Base-by-base conservation (phyloP, 2,329 filamentous ascomycete genomes). In the Scytalidium lignicola region DNA sequence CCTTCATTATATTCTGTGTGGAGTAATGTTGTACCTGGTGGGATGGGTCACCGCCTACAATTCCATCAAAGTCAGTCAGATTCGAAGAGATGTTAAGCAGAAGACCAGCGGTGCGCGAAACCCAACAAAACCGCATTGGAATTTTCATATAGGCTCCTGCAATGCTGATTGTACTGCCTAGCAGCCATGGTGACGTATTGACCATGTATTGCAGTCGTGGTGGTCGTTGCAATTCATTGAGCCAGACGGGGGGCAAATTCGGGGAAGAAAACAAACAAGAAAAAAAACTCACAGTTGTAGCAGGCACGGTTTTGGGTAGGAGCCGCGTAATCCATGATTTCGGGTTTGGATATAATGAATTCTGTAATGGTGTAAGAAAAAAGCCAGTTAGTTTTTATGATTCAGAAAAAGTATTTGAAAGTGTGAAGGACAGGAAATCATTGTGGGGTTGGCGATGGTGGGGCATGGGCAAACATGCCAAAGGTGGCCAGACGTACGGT, bases 41-140 rank as follows among this genome's bases (percentile, higher is more conserved):
- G 62, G 79, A 80, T 58, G 79, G 76, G 68, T 85, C 82, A 70
- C 85, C 85, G 74, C 86, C 86, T 89, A 69, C 45, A 55, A 48
- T 51, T 62, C 52, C 50, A 53, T 6, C n/a, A 26, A 26, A 50
- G 32, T 37, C 15, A 37, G 53, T 61, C 53, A 63, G 58, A 51
- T 37, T 32, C n/a, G 45, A 29, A 44, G 18, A 32, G 43, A 32
- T 45, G 17, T 52, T 47, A 53, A 57, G 49, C 21, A 37, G 47
- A 53, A 46, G 20, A 13, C 29, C 10, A 39, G 19, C 37, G 40
- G 47, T 48, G 43, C 43, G 26, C 37, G 45, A 13, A 37, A 10
- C 42, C 32, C 13, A n/a, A 44, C 20, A 2, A 21, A 12, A 12
- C 15, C 19, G 37, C 21, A 18, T 26, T 6, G 19, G 20, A 28